phyloP scores from a whole-genome alignment of 2,329 filamentous ascomycete genomes.

The Diaporthe velutina region DNA sequence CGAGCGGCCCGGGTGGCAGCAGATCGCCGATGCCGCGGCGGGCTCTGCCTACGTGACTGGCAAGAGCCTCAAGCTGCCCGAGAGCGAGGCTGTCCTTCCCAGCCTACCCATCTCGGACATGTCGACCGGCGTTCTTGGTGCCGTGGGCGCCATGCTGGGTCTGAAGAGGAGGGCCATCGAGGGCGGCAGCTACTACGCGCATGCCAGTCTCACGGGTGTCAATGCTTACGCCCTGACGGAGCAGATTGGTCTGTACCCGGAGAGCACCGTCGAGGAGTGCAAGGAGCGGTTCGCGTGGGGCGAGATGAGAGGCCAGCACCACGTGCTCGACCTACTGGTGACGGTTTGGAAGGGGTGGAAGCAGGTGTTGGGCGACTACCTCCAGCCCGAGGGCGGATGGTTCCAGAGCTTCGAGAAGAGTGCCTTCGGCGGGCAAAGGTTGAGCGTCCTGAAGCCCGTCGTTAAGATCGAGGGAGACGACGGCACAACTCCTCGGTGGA shows the following conservation, averaged over 20 bases:
- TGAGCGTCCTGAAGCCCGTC: slow-evolving; percentile 46
- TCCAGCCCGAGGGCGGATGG: slow-evolving; percentile 43
- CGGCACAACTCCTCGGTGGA: slow-evolving; percentile 42
- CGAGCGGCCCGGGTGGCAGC: slow-evolving; percentile 63
- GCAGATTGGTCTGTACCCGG: slow-evolving; percentile 49
- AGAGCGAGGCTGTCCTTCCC: slow-evolving; percentile 48
- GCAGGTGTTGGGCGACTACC: slow-evolving; percentile 40
- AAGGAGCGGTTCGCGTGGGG: slow-evolving; percentile 45
- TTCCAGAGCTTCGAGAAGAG: slow-evolving; percentile 45
- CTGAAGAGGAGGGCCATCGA: slow-evolving; percentile 48
- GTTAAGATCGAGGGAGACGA: slow-evolving; percentile 42
- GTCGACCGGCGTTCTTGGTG: slow-evolving; percentile 50
- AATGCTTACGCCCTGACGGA: slow-evolving; percentile 46
- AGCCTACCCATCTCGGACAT: slow-evolving; percentile 52
- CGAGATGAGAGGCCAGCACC: slow-evolving; percentile 45
- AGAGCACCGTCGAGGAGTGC: slow-evolving; percentile 42
- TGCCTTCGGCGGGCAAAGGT: slow-evolving; percentile 42
- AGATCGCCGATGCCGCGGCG: slow-evolving; percentile 58
- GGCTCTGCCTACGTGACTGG: slow-evolving; percentile 51
- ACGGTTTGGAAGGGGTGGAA: slow-evolving; percentile 45
- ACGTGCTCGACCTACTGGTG: slow-evolving; percentile 45
- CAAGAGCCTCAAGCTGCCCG: slow-evolving; percentile 43
- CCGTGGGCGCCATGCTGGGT: slow-evolving; percentile 49
- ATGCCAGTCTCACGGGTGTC: slow-evolving; percentile 47
- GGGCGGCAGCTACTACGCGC: slow-evolving; percentile 50